Percentiles rank a stretch among this genome's conserved stretches.
Conservation (phyloP, 305 asterid species). For the Solanum hybrid region DNA sequence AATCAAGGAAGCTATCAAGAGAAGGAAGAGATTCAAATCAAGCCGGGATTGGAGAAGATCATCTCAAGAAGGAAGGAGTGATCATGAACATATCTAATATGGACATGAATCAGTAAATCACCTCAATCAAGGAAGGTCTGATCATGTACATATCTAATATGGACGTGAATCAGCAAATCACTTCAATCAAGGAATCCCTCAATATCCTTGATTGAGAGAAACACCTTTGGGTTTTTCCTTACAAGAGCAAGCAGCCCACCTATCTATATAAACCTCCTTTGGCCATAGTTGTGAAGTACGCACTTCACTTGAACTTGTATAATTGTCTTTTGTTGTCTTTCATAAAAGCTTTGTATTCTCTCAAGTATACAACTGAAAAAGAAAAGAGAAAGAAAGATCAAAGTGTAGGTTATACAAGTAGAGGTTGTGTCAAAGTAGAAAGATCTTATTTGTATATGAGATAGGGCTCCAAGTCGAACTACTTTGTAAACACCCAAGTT, state of each 20-base stretch:
- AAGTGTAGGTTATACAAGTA: not conserved
- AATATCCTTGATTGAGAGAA: not conserved
- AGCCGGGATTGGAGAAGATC: not conserved
- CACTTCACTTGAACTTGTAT: not conserved
- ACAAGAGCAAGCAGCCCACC: not conserved
- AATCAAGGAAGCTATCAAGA: not conserved
- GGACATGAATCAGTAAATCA: not conserved
- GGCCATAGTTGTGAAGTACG: not conserved
- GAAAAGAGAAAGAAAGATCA: not conserved
- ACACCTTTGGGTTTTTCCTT: not conserved
- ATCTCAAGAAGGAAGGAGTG: not conserved
- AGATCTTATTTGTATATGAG: not conserved
- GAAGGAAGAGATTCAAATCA: not conserved
- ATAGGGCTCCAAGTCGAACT: not conserved
- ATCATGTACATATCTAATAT: not conserved
- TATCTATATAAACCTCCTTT: not conserved
- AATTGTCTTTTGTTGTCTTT: not conserved
- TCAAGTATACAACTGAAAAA: not conserved
- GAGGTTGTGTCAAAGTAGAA: not conserved
- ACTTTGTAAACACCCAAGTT: not conserved
- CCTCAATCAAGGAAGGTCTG: not conserved
- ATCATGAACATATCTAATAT: not conserved
- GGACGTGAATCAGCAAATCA: not conserved
- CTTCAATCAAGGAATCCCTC: not conserved
- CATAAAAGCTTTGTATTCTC: not conserved